Base-by-base conservation (phyloP, 768 basidiomycete genomes). In the Nevesoporus exiguus region DNA sequence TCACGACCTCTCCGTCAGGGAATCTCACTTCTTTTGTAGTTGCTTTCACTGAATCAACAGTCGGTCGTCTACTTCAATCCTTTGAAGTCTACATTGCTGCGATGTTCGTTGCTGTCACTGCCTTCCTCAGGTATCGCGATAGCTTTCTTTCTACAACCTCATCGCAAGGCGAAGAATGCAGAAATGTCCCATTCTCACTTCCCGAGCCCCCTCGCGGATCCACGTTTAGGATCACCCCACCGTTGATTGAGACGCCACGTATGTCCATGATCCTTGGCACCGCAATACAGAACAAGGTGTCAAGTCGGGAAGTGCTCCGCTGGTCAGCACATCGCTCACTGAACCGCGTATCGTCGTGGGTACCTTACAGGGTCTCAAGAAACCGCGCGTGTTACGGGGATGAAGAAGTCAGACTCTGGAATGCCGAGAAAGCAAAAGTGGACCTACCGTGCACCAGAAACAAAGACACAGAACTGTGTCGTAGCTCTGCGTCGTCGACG, bases 41-140 rank as follows among this genome's bases (percentile, higher is more conserved):
- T 65, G 70, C 74, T 49, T 88, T 90, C 63, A 80, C 88, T 3
- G 89, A 90, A 69, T 80, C 80, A 7, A 74, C 76, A 10, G 70
- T 86, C 1, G 89, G 88, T n/a, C 82, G 85, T 43, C 80, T 90
- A 60, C 66, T 82, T 47, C 79, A 83, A 59, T 84, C 82, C 14
- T 68, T 83, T 31, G 84, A 86, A 61, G 60, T 84, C 22, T 91
- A 84, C 62, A 75, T 83, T 40, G 68, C 85, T 41, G 73, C 86
- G 52, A 67, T 88, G n/a, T 81, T 78, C 63, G 69, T 77, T 55
- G 78, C 86, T 55, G 72, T 85, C 47, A 61, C 69, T 31, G 70
- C 77, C n/a, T 73, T 80, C 61, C 50, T 71, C 47, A 61, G 52
- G 33, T 55, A 67, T 51, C 54, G 54, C 37, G 43, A 56, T 30